Evolutionary conservation across 2,329 filamentous ascomycete species (phyloP).

Genomic region (Colletotrichum gloeosporioides): DNA sequence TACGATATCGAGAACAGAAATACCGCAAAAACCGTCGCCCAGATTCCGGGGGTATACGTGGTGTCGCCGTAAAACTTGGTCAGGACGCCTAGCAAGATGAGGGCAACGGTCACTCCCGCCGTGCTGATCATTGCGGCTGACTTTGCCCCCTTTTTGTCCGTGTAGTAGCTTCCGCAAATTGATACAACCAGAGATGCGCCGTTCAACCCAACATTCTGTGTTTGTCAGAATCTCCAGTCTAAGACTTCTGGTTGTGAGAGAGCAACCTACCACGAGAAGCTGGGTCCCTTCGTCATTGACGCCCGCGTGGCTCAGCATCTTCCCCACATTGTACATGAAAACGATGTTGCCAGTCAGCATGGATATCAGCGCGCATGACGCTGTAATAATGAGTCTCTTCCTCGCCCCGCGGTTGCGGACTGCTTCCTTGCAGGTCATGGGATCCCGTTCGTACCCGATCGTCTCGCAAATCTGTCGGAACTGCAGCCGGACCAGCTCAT

Average conservation of each 20-base stretch:
- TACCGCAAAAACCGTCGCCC: neutral
- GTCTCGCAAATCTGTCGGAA: conserved; percentile 6
- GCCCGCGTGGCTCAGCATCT: neutral
- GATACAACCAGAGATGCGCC: neutral
- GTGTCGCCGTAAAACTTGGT: neutral
- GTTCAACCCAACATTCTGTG: neutral
- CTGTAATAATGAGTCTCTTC: neutral
- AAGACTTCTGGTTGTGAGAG: neutral
- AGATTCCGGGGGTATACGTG: neutral
- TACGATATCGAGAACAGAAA: neutral
- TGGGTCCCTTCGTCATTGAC: neutral
- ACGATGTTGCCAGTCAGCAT: neutral
- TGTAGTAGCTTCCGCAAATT: neutral
- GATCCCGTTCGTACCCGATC: neutral
- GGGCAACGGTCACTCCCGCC: neutral
- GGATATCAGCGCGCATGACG: neutral
- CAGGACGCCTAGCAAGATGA: neutral
- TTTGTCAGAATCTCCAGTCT: neutral
- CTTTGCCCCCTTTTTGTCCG: neutral
- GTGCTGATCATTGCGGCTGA: neutral
- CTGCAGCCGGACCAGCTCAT: conserved; percentile 1
- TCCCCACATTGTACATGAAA: neutral
- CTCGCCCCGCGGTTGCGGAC: neutral
- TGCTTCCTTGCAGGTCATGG: neutral
- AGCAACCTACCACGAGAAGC: neutral